Base-by-base conservation (phyloP, 345 rosid species). In the Cardamine resedifolia region DNA sequence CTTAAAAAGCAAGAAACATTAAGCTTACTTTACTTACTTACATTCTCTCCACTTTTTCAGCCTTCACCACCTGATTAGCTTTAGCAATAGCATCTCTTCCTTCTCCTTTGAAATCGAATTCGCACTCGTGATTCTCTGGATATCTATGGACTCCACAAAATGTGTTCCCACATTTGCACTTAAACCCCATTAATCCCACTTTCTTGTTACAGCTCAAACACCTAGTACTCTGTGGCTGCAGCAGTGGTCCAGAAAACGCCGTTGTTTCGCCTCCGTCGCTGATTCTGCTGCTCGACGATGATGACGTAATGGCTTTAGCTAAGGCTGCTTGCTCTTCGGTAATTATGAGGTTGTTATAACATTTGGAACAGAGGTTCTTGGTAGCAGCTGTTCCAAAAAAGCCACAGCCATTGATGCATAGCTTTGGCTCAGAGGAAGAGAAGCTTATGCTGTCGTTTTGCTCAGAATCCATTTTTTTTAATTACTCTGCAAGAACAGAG, bases 381-480 rank as follows among this genome's bases (percentile, higher is more conserved):
- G 73, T 86, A 19, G 87, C 52, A 16, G 88, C 70, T 72, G 86
- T 78, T 39, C 92, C 97, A 39, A 87, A 86, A 67, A 86, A 88
- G 1, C 90, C 92, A 24, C 97, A 88, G 12, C 89, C 92, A 57
- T 88, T 88, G 23, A 70, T 81, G 80, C 97, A 88, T 12, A 86
- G 89, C 75, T 55, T 75, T 4, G 85, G 79, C 56, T 86, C 87
- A 58, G 6, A 82, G 82, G 44, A 38, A 0, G 86, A 61, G 51
- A 78, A 76, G 79, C 91, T 85, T 11, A 88, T 87, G 15, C 83
- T 81, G 1, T 88, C 85, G 72, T 85, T 83, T 64, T 84, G 86
- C 77, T 85, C 83, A 7, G 91, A 86, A 61, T 86, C 45, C 62
- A 63, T 56, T 31, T 44, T 14, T 1, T 4, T 0, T n/a, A 3